These are phyloP conservation scores for Calonectria fujianensis DNA, from an alignment of 2,329 filamentous ascomycete genomes.

Conservation along the genomic window DNA sequence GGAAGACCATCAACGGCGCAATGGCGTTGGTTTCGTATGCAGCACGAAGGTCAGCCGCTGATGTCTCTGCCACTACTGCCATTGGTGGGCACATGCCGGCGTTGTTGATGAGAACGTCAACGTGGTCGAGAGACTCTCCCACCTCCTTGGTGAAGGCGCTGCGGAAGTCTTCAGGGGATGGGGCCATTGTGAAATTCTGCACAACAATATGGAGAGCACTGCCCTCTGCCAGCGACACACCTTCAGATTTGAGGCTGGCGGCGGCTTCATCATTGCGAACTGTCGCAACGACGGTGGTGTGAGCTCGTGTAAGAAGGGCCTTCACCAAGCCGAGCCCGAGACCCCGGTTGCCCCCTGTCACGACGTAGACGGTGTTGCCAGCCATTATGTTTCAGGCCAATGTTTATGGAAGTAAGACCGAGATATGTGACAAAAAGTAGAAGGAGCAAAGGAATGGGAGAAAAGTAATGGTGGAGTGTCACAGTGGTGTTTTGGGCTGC, in stretches of 20 bases:
- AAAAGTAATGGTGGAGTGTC: neutral
- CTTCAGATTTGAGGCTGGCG: neutral
- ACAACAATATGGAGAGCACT: neutral
- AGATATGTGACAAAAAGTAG: neutral
- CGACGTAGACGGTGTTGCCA: neutral
- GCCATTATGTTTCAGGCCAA: neutral
- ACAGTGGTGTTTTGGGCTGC: neutral
- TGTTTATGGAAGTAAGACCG: neutral
- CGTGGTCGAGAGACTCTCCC: neutral
- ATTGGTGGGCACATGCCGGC: constrained; percentile 11
- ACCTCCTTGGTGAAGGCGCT: neutral
- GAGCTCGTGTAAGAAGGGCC: constrained; percentile 1
- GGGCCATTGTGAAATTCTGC: constrained; percentile 1
- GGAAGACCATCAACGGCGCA: constrained; percentile 58
- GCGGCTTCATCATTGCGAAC: constrained; percentile 4
- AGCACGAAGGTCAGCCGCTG: constrained; percentile 58
- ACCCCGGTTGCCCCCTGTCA: constrained; percentile 10
- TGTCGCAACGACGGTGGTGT: constrained; percentile 12
- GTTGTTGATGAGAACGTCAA: constrained; percentile 13
- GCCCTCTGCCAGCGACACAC: neutral
- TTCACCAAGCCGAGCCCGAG: constrained; percentile 8
- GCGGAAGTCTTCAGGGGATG: constrained; percentile 7
- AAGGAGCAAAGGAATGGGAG: neutral
- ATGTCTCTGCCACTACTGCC: constrained; percentile 46
- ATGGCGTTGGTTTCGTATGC: constrained; percentile 68